Evolutionary conservation across 1,284 basidiomycete genomes (phyloP).

Genomic region (Cryptococcus sp.): DNA sequence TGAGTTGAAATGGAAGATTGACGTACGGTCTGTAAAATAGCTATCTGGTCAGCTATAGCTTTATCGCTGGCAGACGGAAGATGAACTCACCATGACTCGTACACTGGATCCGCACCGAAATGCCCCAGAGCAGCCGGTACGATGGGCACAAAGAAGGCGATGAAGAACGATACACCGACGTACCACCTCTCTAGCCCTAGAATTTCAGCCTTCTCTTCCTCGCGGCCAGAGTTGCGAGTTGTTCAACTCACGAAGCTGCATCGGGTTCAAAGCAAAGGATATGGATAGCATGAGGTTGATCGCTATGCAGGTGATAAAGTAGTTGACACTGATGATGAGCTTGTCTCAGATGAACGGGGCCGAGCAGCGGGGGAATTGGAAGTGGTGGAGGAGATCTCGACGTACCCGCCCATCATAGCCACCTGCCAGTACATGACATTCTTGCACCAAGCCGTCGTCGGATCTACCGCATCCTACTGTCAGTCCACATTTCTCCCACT

Average conservation of each 20-base stretch:
- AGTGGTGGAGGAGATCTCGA: no score
- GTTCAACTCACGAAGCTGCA: constrained; percentile 18
- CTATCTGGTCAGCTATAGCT: neutral
- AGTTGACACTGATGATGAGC: constrained; percentile 25
- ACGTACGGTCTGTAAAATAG: no score
- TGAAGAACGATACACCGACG: neutral
- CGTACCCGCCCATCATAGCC: constrained; percentile 24
- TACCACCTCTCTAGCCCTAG: constrained; percentile 18
- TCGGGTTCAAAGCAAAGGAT: constrained; percentile 29
- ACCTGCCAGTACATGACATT: constrained; percentile 31
- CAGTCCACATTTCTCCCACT: neutral
- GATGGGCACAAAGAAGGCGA: neutral
- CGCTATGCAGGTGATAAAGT: constrained; percentile 31
- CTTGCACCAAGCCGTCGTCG: constrained; percentile 11
- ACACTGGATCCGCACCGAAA: constrained; percentile 14
- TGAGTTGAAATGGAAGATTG: neutral
- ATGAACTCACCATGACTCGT: constrained; percentile 13
- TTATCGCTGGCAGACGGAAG: neutral
- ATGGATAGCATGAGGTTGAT: constrained; percentile 34
- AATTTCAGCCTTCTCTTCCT: neutral
- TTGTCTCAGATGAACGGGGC: neutral
- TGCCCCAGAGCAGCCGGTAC: neutral
- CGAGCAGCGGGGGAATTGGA: no score
- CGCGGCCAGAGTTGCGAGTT: neutral
- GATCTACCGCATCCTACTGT: neutral